Evolutionary conservation across 768 basidiomycete species (phyloP), one percentile per base, ranked within the genome.

Genomic region (Suillus tomentosus): DNA sequence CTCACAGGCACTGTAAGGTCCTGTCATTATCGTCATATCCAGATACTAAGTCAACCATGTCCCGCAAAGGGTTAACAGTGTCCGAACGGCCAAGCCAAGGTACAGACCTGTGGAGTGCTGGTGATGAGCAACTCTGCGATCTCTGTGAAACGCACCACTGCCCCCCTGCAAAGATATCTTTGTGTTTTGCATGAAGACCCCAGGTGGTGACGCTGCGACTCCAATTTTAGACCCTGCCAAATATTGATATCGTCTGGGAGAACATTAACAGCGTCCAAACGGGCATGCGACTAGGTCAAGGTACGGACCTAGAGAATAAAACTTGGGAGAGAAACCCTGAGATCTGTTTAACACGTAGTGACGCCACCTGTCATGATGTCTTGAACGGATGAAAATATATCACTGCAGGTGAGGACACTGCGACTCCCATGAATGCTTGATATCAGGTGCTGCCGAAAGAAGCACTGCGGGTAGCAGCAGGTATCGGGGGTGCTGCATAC

Each of bases 101-200:
- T 45, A 45, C 43, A 19, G 19, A 45, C 9, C 43, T 45, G 42
- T 43, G n/a, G 43, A 45, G 19, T 19, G 14, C 15, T 7, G 13
- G 7, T 43, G 14, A 17, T 0, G 9, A 45, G 43, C 9, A 45
- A 45, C 43, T n/a, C 19, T 45, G 19, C 9, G 43, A 45, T 10
- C 43, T 45, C 19, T n/a, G 10, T n/a, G 19, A 45, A 45, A 45
- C 43, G 3, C 43, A n/a, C 19, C 43, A 19, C 9, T 8, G 17
- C 31, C 19, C 43, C 9, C 43, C 43, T 45, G 6, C 19, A 3
- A 9, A 10, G 10, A 3, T 40, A 14, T 19, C 19, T n/a, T 45
- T 3, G 9, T n/a, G 43, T 3, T n/a, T 6, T 2, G 10, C 1
- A n/a, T 0, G 4, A 9, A 10, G 2, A 45, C 5, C 9, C 19